phyloP scores from a whole-genome alignment of 768 basidiomycete genomes.

The Boletellus ananas region DNA sequence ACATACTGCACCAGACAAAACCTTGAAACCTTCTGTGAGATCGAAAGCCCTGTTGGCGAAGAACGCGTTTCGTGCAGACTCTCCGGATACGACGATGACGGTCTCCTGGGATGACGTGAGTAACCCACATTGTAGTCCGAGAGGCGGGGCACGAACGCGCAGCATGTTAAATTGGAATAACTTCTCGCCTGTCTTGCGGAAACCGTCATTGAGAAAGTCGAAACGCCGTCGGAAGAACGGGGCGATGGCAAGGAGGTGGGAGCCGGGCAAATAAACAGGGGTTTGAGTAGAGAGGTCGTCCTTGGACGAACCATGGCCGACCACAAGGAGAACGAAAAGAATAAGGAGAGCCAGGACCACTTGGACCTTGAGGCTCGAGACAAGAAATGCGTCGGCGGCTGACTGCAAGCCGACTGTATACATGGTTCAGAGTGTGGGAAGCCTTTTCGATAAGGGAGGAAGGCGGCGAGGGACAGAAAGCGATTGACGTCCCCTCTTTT shows the following conservation, averaged over 20 bases:
- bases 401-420: conserved; percentile 41
- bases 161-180: conserved; percentile 70
- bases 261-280: conserved; percentile 56
- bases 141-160: conserved; percentile 43
- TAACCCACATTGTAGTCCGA: conserved; percentile 9
- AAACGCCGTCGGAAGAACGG: conserved; percentile 69
- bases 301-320: conserved; percentile 36
- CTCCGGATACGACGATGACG: conserved; percentile 74
- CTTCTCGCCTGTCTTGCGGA: conserved; percentile 60
- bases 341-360: conserved; percentile 32
- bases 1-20: conserved; percentile 74
- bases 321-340: conserved; percentile 39
- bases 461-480: conserved; percentile 19
- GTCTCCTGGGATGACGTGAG: conserved; percentile 47
- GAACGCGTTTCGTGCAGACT: conserved; percentile 63
- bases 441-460: conserved; percentile 23
- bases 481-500: conserved; percentile 26
- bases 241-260: conserved; percentile 51
- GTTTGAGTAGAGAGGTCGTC: conserved; percentile 41
- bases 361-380: conserved; percentile 32
- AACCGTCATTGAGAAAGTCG: conserved; percentile 72
- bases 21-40: conserved; percentile 75
- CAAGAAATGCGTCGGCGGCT: conserved; percentile 34
- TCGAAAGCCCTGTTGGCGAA: conserved; percentile 69
- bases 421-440: conserved; percentile 32